Conservation (phyloP, 768 basidiomycete species). For the Podaxis mareebaensis region DNA sequence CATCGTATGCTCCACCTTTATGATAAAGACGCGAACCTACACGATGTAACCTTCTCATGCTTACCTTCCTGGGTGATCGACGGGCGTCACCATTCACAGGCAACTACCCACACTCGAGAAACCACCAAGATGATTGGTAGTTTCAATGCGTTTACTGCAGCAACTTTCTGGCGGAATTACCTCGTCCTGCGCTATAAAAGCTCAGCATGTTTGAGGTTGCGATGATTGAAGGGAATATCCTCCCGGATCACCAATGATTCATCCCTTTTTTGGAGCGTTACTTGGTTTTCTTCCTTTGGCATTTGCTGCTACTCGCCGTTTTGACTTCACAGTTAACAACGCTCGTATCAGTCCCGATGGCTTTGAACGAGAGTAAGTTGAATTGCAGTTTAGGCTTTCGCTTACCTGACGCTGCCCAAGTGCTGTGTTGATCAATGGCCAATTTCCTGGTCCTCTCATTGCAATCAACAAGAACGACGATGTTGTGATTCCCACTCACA, state of each 20-base stretch:
- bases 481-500: constrained; percentile 33
- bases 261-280: not conserved
- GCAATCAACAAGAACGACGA: constrained; percentile 37
- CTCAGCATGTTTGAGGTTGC: not conserved
- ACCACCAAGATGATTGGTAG: constrained; percentile 8
- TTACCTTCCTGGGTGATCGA: not conserved
- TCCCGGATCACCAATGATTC: not conserved
- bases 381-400: not conserved
- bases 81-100: not conserved
- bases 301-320: constrained; percentile 4
- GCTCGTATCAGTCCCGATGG: constrained; percentile 43
- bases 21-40: not conserved
- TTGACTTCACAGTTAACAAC: constrained; percentile 33
- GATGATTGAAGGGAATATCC: not conserved
- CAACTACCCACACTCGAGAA: constrained; percentile 12
- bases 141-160: not conserved
- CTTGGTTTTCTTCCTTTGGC: constrained; percentile 1
- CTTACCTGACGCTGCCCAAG: not conserved
- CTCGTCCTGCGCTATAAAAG: constrained; percentile 3
- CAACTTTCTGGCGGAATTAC: not conserved
- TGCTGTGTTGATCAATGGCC: constrained; percentile 42
- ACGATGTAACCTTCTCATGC: constrained; percentile 12
- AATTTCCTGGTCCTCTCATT: constrained; percentile 40
- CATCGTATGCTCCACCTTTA: not conserved
- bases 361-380: constrained; percentile 25